Percentiles rank a stretch among this genome's conserved stretches.
Conservation (phyloP, 1,284 basidiomycete species). For the Leucoagaricus sp. region DNA sequence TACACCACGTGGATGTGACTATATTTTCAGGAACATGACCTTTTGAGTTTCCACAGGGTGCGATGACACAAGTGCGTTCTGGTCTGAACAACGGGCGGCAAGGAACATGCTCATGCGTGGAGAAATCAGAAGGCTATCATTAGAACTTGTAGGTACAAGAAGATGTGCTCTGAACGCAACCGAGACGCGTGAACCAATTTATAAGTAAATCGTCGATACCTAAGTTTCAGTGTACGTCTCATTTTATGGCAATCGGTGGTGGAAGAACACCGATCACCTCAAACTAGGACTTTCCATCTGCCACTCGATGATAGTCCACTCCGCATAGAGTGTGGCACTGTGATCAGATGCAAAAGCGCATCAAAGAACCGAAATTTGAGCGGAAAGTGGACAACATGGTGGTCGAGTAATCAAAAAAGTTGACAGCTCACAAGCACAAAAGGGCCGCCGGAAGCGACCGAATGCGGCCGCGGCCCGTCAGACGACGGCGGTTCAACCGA, state of each 20-base stretch:
- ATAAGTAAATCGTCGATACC: not conserved
- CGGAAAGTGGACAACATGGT: conserved; percentile 14
- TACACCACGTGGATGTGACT: not conserved
- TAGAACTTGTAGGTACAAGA: not conserved
- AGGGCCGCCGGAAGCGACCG: too few relatives aligned
- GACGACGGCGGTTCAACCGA: too few relatives aligned
- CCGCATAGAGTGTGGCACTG: conserved; percentile 6
- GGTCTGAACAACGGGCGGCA: not conserved
- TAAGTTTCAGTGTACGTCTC: conserved; percentile 51
- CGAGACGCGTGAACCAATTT: not conserved
- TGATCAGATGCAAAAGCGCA: not conserved
- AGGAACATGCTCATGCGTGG: not conserved
- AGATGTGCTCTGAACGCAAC: not conserved
- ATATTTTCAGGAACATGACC: not conserved
- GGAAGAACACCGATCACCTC: conserved; percentile 57
- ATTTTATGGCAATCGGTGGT: conserved; percentile 73
- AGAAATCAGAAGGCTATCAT: not conserved
- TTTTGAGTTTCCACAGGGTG: not conserved
- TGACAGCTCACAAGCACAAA: conserved; percentile 5
- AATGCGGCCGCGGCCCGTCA: too few relatives aligned
- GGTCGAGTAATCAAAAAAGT: conserved; percentile 1
- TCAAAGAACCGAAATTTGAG: conserved; percentile 8
- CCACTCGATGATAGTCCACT: conserved; percentile 20
- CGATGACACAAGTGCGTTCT: not conserved
- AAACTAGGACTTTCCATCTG: conserved; percentile 62